Evolutionary conservation across 2,329 filamentous ascomycete genomes (phyloP).

Genomic region (Apiospora saccharicola): DNA sequence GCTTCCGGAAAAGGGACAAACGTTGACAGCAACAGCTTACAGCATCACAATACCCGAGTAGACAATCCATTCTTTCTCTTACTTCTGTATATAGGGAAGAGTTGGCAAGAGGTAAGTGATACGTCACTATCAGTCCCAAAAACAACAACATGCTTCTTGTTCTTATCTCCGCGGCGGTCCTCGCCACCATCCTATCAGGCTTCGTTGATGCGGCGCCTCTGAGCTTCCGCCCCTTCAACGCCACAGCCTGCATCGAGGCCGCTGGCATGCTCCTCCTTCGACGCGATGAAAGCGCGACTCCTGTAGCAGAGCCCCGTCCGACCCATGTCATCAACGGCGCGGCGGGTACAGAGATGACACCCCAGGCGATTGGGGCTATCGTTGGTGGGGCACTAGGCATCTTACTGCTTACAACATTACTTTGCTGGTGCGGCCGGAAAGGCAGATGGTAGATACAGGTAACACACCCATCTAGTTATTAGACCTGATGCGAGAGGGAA

Average conservation of each 20-base stretch:
- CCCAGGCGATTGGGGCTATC: background rate
- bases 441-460: conserved; percentile 2
- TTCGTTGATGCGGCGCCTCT: background rate
- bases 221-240: background rate
- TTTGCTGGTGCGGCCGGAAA: background rate
- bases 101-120: background rate
- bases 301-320: background rate
- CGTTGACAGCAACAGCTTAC: background rate
- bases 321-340: background rate
- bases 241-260: background rate
- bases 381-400: background rate
- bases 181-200: background rate
- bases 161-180: background rate
- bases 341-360: background rate
- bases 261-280: background rate
- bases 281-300: background rate
- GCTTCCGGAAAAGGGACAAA: background rate
- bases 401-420: background rate
- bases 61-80: background rate
- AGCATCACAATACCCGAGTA: background rate
- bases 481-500: background rate
- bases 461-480: background rate
- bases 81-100: background rate
- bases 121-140: background rate
- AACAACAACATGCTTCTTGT: background rate